These are phyloP conservation scores for Antrodiella citrinella DNA, from an alignment of 768 basidiomycete species.

Conservation along the genomic window DNA sequence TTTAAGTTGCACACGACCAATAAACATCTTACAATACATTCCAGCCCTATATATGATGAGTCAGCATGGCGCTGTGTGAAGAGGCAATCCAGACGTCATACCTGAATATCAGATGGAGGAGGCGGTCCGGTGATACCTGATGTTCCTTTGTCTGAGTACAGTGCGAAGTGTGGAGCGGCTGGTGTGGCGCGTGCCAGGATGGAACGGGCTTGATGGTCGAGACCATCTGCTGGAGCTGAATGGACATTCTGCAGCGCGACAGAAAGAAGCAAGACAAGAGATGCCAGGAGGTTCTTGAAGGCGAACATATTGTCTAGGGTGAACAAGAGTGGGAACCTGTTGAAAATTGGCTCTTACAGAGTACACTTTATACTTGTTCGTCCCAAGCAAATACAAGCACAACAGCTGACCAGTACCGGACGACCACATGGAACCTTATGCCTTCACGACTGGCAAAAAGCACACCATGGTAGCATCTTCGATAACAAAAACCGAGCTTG, in stretches of 20 bases:
- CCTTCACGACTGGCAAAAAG: no score
- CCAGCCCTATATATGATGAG: slow-evolving; percentile 33
- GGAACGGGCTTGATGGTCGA: slow-evolving; percentile 10
- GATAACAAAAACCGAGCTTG: no score
- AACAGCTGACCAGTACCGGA: no score
- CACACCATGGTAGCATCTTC: no score
- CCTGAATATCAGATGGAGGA: slow-evolving; percentile 33
- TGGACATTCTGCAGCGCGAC: background rate
- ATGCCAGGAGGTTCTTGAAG: background rate
- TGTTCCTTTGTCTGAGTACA: slow-evolving; percentile 34
- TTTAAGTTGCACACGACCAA: no score
- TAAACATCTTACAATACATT: slow-evolving; percentile 43
- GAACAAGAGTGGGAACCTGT: no score
- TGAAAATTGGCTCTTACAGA: no score
- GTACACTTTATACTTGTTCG: no score
- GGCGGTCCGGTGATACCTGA: slow-evolving; percentile 43
- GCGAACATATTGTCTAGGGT: no score
- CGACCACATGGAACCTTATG: no score
- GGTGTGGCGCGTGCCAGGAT: slow-evolving; percentile 23
- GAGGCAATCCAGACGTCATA: slow-evolving; percentile 14
- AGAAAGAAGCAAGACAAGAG: background rate
- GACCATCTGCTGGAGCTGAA: background rate
- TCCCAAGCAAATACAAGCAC: no score
- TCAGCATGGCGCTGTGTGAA: background rate
- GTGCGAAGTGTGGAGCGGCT: slow-evolving; percentile 43